A percentile compares a stretch with the other conserved stretches of the same genome.
Evolutionary conservation across 345 rosid genomes (phyloP).

Genomic region (Salix brachista): DNA sequence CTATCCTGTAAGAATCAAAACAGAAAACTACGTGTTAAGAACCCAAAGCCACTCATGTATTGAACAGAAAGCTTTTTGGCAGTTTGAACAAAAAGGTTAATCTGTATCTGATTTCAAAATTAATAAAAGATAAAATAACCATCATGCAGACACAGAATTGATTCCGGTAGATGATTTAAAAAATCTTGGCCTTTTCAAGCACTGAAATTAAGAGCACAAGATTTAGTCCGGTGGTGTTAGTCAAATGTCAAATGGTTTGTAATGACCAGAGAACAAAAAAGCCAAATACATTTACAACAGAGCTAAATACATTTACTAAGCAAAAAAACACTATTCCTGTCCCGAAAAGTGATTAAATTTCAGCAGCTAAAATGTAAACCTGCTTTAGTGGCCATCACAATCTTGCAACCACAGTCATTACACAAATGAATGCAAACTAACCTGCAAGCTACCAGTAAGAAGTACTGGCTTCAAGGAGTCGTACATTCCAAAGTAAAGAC

Average conservation of each 20-base stretch:
- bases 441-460: slow-evolving; percentile 24
- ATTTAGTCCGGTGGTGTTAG: background rate
- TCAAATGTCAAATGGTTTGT: background rate
- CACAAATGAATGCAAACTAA: background rate
- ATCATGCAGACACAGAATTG: background rate
- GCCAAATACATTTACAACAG: too few species aligned
- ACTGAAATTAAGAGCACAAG: background rate
- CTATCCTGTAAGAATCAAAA: slow-evolving; percentile 24
- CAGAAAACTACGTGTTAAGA: background rate
- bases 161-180: background rate
- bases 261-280: background rate
- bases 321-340: background rate
- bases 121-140: background rate
- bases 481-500: slow-evolving; percentile 34
- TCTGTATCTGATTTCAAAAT: background rate
- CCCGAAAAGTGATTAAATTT: background rate
- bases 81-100: background rate
- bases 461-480: slow-evolving; percentile 30
- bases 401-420: background rate
- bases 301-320: background rate
- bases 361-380: background rate
- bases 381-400: background rate
- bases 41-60: background rate
- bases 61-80: background rate
- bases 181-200: background rate